Evolutionary conservation across 169 alveolate genomes (phyloP), one percentile per base, ranked within the genome.

Genomic region (Plasmodium ovale): DNA sequence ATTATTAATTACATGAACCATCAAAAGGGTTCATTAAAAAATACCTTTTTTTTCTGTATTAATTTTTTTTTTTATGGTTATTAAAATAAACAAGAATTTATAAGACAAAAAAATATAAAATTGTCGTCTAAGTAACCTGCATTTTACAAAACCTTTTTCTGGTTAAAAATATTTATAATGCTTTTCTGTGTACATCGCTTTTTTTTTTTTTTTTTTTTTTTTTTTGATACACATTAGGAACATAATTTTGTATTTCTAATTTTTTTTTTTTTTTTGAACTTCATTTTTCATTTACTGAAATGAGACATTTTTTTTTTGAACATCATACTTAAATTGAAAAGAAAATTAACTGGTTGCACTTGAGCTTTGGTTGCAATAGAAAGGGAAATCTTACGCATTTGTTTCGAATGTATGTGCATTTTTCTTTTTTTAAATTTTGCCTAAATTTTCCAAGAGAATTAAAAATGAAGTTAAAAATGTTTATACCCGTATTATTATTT

Each of bases 71-170:
- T 35, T 49, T 68, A 27, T 51, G n/a, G 27, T 44, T 53, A 25
- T 19, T 54, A 54, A 54, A n/a, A n/a, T 14, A 35, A 19, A 72
- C 19, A 2, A 39, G 37, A 53, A 56, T 31, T 72, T 44, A 16
- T 35, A 44, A 14, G 54, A 72, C n/a, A 39, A 59, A 53, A 35
- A 53, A 69, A 56, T 69, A 47, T 44, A 69, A 44, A n/a, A n/a
- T n/a, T 42, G 12, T 42, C 25, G 60, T 19, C 37, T 69, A 23
- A 47, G 47, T 33, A 14, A 3, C 60, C 35, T 42, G 0, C 23
- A 42, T 31, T 31, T 19, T 69, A 35, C 35, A 29, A 19, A 27
- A 14, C 33, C 62, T 21, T 69, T 39, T 35, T 19, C 44, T 23
- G 14, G 21, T 10, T 64, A 64, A 64, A 64, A 9, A 44, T 33